Evolutionary conservation across 73 alveolate genomes (phyloP).

Genomic region (Blepharisma japonicum): DNA sequence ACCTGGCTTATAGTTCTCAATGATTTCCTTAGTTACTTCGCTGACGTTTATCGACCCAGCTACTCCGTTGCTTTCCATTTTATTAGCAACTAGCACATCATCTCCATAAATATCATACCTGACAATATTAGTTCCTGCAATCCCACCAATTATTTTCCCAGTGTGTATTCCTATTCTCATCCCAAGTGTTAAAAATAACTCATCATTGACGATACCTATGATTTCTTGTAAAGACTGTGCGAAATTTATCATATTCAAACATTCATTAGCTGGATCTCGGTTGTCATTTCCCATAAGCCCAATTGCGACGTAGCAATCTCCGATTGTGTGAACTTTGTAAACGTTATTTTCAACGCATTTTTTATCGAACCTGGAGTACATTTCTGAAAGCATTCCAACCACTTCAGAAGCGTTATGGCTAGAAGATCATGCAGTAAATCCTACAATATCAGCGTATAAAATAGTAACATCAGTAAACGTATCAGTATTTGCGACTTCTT

Average conservation of each 20-base stretch:
- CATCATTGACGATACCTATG: background rate
- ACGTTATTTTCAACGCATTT: conserved; percentile 84
- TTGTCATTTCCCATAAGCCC: conserved; percentile 75
- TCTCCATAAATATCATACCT: conserved; percentile 28
- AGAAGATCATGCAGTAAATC: conserved; percentile 72
- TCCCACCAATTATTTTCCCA: conserved; percentile 9
- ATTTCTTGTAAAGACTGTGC: conserved; percentile 2
- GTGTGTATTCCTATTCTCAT: conserved; percentile 26
- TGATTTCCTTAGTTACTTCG: background rate
- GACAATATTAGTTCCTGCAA: conserved; percentile 16
- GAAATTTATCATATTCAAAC: conserved; percentile 16
- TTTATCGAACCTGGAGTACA: conserved; percentile 90
- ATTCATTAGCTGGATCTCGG: background rate
- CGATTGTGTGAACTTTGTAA: conserved; percentile 96
- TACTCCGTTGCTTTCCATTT: conserved; percentile 23
- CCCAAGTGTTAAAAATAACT: background rate
- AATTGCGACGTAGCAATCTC: conserved; percentile 96
- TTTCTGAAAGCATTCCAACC: conserved; percentile 79
- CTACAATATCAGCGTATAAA: conserved; percentile 90
- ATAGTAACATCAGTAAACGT: conserved; percentile 86
- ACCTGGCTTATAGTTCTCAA: background rate
- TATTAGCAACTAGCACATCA: conserved; percentile 25
- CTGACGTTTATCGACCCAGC: conserved; percentile 6
- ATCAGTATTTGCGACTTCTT: conserved; percentile 67
- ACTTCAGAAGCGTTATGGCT: conserved; percentile 83